Evolutionary conservation across 2,329 filamentous ascomycete species (phyloP).

Genomic region (Venturia aucupariae): DNA sequence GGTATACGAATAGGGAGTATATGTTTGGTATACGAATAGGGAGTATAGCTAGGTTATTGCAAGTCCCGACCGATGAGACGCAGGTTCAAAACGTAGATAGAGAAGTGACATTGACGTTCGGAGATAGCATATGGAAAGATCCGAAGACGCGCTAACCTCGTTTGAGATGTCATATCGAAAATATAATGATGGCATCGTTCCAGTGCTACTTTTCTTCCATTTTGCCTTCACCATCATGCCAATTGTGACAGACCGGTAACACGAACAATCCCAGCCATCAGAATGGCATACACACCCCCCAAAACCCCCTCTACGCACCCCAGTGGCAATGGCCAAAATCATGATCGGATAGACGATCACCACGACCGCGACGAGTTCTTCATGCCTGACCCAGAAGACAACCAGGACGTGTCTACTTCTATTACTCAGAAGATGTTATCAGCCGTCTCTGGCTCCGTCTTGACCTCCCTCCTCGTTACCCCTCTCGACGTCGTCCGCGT

Average conservation of each 20-base stretch:
- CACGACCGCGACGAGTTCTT: background rate
- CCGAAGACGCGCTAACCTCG: background rate
- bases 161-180: background rate
- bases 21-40: background rate
- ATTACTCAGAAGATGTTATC: conserved; percentile 89
- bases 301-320: background rate
- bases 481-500: conserved; percentile 95
- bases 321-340: conserved; percentile 28
- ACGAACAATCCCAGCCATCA: background rate
- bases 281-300: background rate
- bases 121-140: background rate
- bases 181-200: background rate
- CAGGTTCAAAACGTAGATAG: background rate
- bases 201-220: no score
- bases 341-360: conserved; percentile 27
- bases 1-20: no score
- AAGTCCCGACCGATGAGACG: background rate
- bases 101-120: background rate
- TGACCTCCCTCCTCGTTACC: conserved; percentile 91
- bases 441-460: conserved; percentile 77
- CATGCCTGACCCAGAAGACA: background rate
- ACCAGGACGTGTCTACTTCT: conserved; percentile 25
- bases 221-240: background rate
- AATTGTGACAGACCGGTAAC: background rate
- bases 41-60: background rate